Percentiles rank a stretch among this genome's conserved stretches.
Evolutionary conservation across 371 early-diverging fungal species (phyloP).

Genomic region (Mortierella polycephala): DNA sequence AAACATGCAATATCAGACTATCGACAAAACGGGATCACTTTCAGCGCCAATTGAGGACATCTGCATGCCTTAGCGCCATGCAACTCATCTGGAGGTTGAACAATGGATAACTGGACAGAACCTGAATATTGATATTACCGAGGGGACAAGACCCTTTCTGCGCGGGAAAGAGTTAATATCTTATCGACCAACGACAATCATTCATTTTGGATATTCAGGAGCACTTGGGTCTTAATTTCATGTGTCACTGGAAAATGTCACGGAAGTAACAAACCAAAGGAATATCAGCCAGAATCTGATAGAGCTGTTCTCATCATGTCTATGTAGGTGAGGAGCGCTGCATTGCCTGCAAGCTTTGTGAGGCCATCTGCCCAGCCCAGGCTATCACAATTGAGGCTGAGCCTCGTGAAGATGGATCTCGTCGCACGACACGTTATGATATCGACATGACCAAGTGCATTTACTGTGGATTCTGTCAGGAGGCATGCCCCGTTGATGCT

Average conservation of each 20-base stretch:
- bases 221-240: no score
- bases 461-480: constrained; percentile 97
- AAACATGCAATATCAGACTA: neutral
- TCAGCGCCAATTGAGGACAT: no score
- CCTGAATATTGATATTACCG: no score
- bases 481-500: constrained; percentile 96
- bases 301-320: neutral
- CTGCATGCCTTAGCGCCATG: no score
- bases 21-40: no score
- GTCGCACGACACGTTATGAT: constrained; percentile 97
- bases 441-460: constrained; percentile 99
- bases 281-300: neutral
- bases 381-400: constrained; percentile 99
- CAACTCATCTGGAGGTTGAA: no score
- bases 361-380: constrained; percentile 98
- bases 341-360: constrained; percentile 98
- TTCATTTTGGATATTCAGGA: no score
- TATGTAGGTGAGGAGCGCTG: constrained; percentile 94
- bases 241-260: no score
- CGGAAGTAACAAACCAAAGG: neutral
- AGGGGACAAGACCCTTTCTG: no score
- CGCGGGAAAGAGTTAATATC: no score
- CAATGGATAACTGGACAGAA: no score
- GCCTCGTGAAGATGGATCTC: constrained; percentile 94
- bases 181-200: no score